Conservation (phyloP, 2,329 filamentous ascomycete species). For the Dendryphion nanum region DNA sequence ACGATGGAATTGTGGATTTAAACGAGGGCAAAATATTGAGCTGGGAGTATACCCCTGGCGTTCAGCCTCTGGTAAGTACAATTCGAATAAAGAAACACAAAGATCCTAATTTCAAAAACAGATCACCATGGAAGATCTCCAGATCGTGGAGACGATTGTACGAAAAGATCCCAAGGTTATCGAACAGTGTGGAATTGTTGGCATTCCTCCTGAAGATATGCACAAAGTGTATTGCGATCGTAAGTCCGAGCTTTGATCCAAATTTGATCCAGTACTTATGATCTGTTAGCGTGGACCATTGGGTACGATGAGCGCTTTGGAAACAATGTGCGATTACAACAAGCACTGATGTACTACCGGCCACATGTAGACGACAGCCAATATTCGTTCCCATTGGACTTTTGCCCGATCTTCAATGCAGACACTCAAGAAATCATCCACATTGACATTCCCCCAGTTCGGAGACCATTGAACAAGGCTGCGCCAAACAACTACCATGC, state of each 20-base stretch:
- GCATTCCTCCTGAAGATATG: conserved; percentile 81
- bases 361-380: conserved; percentile 82
- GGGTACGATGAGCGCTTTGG: conserved; percentile 91
- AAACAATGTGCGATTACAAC: conserved; percentile 74
- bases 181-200: conserved; percentile 81
- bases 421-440: conserved; percentile 75
- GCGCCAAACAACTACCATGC: conserved; percentile 78
- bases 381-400: conserved; percentile 89
- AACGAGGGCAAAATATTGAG: conserved; percentile 63
- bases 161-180: conserved; percentile 82
- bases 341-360: conserved; percentile 94
- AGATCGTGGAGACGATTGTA: conserved; percentile 72
- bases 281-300: conserved; percentile 74
- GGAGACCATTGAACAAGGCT: conserved; percentile 71
- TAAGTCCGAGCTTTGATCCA: conserved; percentile 41
- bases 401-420: conserved; percentile 87
- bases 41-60: conserved; percentile 73
- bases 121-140: conserved; percentile 90
- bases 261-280: conserved; percentile 11
- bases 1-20: conserved; percentile 78
- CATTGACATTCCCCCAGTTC: conserved; percentile 78
- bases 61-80: conserved; percentile 71
- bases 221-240: conserved; percentile 93
- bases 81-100: no score
- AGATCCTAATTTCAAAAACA: conserved; percentile 30